Percentiles rank a stretch among this genome's conserved stretches.
phyloP scores from a whole-genome alignment of 257 asterid genomes.

The Datura wrightii region DNA sequence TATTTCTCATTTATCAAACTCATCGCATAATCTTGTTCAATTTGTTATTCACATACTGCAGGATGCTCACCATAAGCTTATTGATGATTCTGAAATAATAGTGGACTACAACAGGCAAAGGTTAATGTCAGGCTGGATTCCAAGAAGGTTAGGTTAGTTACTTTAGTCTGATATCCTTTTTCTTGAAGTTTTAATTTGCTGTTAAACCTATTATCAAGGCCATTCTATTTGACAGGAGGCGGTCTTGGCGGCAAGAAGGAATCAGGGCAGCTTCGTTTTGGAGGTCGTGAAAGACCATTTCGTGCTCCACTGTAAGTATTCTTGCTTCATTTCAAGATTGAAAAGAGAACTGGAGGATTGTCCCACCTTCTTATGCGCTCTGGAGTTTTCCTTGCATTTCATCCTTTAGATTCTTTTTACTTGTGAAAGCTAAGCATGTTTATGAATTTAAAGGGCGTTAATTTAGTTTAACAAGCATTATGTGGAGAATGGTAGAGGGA shows the following conservation, averaged over 20 bases:
- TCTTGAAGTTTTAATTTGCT: constrained; percentile 25
- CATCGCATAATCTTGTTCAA: constrained; percentile 30
- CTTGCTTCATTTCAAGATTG: not conserved
- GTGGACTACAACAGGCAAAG: constrained; percentile 96
- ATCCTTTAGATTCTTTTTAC: not conserved
- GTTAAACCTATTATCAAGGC: constrained; percentile 21
- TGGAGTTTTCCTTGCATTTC: constrained; percentile 43
- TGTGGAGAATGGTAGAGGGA: not conserved
- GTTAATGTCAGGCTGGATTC: constrained; percentile 99
- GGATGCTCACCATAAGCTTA: constrained; percentile 82
- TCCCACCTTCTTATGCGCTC: constrained; percentile 56
- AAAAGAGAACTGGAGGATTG: not conserved
- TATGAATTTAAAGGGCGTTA: not conserved
- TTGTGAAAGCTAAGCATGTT: constrained; percentile 17
- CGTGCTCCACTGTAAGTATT: constrained; percentile 28
- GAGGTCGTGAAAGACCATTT: constrained; percentile 87
- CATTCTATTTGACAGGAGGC: constrained; percentile 65
- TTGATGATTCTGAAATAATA: constrained; percentile 89
- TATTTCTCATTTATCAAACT: constrained; percentile 26
- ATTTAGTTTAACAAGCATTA: not conserved
- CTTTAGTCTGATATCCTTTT: constrained; percentile 1
- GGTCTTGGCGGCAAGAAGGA: constrained; percentile 98
- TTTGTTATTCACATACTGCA: constrained; percentile 37
- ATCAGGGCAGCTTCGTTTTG: constrained; percentile 97
- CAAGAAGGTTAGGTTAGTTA: constrained; percentile 85